phyloP scores from a whole-genome alignment of 805 yeast genomes.

The Wickerhamomyces alni region DNA sequence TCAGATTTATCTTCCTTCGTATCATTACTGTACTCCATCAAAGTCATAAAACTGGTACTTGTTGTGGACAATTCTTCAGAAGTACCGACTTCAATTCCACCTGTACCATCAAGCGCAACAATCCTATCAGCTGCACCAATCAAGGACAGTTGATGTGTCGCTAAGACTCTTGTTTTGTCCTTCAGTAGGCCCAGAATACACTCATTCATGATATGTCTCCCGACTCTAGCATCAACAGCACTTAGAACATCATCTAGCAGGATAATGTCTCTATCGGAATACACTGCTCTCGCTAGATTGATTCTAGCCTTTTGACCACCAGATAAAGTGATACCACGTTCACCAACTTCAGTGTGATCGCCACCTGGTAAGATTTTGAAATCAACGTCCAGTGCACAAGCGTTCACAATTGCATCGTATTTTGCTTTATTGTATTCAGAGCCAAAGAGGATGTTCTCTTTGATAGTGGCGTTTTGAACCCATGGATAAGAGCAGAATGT shows the following conservation, averaged over 20 bases:
- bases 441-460: constrained; percentile 72
- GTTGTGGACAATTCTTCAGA: constrained; percentile 42
- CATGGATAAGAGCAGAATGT: constrained; percentile 65
- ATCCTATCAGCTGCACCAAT: constrained; percentile 65
- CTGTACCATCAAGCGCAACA: constrained; percentile 56
- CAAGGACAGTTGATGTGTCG: constrained; percentile 78
- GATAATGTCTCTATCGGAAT: constrained; percentile 59
- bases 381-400: constrained; percentile 65
- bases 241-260: constrained; percentile 74
- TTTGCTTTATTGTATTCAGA: constrained; percentile 39
- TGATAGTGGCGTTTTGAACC: constrained; percentile 77
- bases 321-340: constrained; percentile 78
- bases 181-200: constrained; percentile 58
- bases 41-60: constrained; percentile 41
- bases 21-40: constrained; percentile 42
- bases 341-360: constrained; percentile 77
- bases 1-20: constrained; percentile 24
- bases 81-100: constrained; percentile 60
- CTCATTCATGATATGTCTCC: constrained; percentile 66
- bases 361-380: constrained; percentile 65
- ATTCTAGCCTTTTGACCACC: constrained; percentile 89
- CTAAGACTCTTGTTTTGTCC: constrained; percentile 62
- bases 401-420: constrained; percentile 50
- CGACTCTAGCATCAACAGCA: constrained; percentile 86
- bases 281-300: constrained; percentile 73